Evolutionary conservation across 2,329 filamentous ascomycete species (phyloP).

Genomic region (Cytospora piceicola): DNA sequence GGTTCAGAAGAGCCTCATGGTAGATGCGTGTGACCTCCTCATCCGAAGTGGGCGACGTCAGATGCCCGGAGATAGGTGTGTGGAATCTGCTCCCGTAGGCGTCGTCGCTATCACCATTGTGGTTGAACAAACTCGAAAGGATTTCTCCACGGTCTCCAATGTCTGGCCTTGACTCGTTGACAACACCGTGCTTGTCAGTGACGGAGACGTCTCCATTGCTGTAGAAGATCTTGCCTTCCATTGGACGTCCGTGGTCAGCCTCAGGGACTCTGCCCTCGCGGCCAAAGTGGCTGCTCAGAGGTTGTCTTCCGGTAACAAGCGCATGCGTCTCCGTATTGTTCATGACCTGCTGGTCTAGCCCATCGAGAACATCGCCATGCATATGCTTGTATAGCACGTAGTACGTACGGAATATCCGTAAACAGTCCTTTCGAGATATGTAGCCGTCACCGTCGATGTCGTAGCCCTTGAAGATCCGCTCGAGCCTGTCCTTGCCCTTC

Average conservation of each 20-base stretch:
- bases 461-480: slow-evolving; percentile 82
- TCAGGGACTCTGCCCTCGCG: slow-evolving; percentile 70
- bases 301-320: slow-evolving; percentile 74
- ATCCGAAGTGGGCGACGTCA: slow-evolving; percentile 24
- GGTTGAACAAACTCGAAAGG: slow-evolving; percentile 55
- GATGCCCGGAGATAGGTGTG: slow-evolving; percentile 31
- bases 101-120: slow-evolving; percentile 37
- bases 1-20: slow-evolving; percentile 50
- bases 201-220: slow-evolving; percentile 68
- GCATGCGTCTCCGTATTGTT: slow-evolving; percentile 76
- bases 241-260: slow-evolving; percentile 62
- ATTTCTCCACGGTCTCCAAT: slow-evolving; percentile 64
- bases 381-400: slow-evolving; percentile 90
- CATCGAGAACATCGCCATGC: slow-evolving; percentile 80
- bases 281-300: slow-evolving; percentile 74
- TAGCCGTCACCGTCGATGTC: slow-evolving; percentile 89
- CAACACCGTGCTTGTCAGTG: slow-evolving; percentile 57
- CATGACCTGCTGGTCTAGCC: slow-evolving; percentile 76
- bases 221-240: slow-evolving; percentile 69
- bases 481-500: slow-evolving; percentile 70
- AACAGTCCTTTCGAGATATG: slow-evolving; percentile 82
- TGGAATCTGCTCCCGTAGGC: slow-evolving; percentile 42
- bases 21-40: slow-evolving; percentile 38
- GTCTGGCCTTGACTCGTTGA: slow-evolving; percentile 64
- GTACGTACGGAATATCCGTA: slow-evolving; percentile 90